A percentile compares a stretch with the other conserved stretches of the same genome.
Conservation (phyloP, 2,329 filamentous ascomycete genomes). For the Botrytis fabae region DNA sequence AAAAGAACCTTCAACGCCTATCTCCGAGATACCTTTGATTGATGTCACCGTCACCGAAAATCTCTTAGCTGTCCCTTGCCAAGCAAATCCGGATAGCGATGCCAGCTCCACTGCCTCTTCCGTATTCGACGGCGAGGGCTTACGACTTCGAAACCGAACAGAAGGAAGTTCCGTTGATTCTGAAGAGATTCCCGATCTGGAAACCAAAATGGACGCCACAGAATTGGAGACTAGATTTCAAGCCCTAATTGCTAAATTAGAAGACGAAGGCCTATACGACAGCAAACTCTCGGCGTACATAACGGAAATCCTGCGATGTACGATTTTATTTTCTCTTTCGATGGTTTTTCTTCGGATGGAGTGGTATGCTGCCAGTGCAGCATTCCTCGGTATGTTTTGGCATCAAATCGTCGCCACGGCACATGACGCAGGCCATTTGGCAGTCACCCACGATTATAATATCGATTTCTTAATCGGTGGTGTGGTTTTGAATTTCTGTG, state of each 20-base stretch:
- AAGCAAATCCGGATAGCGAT: slow-evolving; percentile 7
- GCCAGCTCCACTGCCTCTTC: slow-evolving; percentile 11
- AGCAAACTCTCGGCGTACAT: slow-evolving; percentile 83
- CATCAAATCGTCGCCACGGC: slow-evolving; percentile 92
- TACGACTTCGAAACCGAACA: neutral
- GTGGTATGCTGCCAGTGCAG: slow-evolving; percentile 69
- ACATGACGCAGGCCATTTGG: slow-evolving; percentile 96
- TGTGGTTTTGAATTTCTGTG: slow-evolving; percentile 85
- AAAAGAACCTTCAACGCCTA: slow-evolving; percentile 11
- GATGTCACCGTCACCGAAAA: slow-evolving; percentile 57
- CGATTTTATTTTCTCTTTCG: slow-evolving; percentile 63
- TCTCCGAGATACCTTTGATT: slow-evolving; percentile 1
- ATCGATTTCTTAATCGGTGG: slow-evolving; percentile 85
- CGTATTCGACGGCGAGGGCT: neutral
- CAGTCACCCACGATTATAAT: slow-evolving; percentile 88
- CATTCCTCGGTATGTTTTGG: slow-evolving; percentile 83
- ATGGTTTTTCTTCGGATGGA: slow-evolving; percentile 60
- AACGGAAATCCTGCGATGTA: slow-evolving; percentile 72
- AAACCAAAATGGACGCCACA: neutral
- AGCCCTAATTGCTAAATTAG: slow-evolving; percentile 11
- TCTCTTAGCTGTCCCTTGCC: slow-evolving; percentile 56
- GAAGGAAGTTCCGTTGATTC: slow-evolving; percentile 43
- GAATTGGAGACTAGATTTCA: slow-evolving; percentile 12
- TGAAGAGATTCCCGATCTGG: slow-evolving; percentile 32
- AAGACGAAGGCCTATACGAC: slow-evolving; percentile 72